Base-by-base conservation (phyloP, 352 stramenopile species). In the Globisporangium canariense region DNA sequence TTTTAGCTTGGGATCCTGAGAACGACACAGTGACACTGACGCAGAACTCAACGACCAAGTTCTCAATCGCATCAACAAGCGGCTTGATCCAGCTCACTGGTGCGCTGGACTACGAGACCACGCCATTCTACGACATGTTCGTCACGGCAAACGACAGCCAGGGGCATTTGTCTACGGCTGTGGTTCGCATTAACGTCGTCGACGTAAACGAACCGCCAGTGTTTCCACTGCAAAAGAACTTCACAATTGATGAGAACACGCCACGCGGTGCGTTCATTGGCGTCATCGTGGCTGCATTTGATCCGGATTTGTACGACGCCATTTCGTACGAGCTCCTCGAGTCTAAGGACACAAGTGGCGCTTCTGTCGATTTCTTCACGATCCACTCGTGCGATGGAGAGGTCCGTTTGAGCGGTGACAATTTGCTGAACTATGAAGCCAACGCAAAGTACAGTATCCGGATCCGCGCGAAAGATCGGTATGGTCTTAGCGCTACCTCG, bases 331-430 rank as follows among this genome's bases (percentile, higher is more conserved):
- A 82, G 18, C 46, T 88, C 4, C 51, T 71, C 4, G 22, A 66
- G 20, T 66, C 68, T 13, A 56, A 61, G 2, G 70, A 88, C 53
- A 3, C 28, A 5, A 58, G 46, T 1, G 79, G 74, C 6, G 40
- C 59, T 2, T 76, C 76, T 1, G 74, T 87, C 0, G 72, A 89
- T 60, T 47, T 76, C 0, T 89, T 89, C 16, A 77, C 71, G 56
- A 71, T 89, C n/a, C 65, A 79, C 53, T 81, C 75, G 13, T 89
- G 79, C 43, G 70, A 82, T 59, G 79, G 77, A 47, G 75, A 86
- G 69, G 58, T 89, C 60, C 70, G 74, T 1, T 30, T 89, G 3
- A 66, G 68, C 16, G 62, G 60, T 3, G 65, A 76, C 14, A 62
- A 68, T 25, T 47, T 25, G 9, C 46, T 89, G 2, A 63, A 86